Base-by-base conservation (phyloP, 2,329 filamentous ascomycete species). In the Aureobasidium sp. region DNA sequence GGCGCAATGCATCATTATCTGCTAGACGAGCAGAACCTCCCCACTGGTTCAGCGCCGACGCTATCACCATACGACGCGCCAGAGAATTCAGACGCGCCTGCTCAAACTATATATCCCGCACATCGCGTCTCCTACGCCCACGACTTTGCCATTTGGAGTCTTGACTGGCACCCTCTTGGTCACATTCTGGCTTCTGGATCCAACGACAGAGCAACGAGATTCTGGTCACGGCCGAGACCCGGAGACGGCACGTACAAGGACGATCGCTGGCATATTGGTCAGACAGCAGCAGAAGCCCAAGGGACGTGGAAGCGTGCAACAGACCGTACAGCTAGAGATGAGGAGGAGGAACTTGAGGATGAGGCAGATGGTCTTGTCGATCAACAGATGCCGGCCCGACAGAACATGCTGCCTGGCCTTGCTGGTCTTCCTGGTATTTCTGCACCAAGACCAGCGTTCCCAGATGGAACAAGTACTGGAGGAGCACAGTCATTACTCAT, bases 81-180 rank as follows among this genome's bases (percentile, higher is more conserved):
- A 1, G 91, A 96, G 69, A 90, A 91, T 6, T 76, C 84, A 27
- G 90, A 88, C 53, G 88, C 90, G 0, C 87, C 91, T 0, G 86
- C 91, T 0, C 93, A 97, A 74, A 89, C 91, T n/a, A 90, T 99
- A 64, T 90, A 90, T 72, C 94, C 94, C 1, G 91, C 91, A 3
- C 93, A 97, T 77, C 88, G 86, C 69, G 77, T 97, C 35, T 85
- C 89, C 8, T 93, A 87, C 70, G 94, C 94, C 0, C 94, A 99
- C 73, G 90, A 96, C 68, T 95, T 92, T 72, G 91, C 91, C 19
- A 94, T 99, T 66, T 99, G 94, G 94, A 96, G 92, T 19, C 82
- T 99, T 54, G 92, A 97, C 77, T 99, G 94, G 92, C 94, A 99
- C 72, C 94, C 94, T 0, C 81, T 97, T 0, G 94, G 94, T 31